Percentiles rank a stretch among this genome's conserved stretches.
Conservation (phyloP, 202 grass and related monocot species). For the Zoysia matrella region DNA sequence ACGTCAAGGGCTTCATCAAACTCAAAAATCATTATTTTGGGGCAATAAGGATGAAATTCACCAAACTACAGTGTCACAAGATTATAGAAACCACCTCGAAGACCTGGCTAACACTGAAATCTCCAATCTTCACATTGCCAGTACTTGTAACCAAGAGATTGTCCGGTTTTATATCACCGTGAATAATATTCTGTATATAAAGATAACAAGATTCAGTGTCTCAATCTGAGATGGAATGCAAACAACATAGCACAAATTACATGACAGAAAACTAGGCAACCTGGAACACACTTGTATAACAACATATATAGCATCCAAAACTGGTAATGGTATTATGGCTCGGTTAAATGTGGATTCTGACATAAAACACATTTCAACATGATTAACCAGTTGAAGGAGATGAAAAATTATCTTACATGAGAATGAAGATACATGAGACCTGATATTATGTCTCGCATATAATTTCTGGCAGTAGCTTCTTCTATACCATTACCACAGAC, state of each 20-base stretch:
- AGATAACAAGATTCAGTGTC: too few species aligned
- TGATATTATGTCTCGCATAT: conserved; percentile 81
- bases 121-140: conserved; percentile 84
- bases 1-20: conserved; percentile 1
- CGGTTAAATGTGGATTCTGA: background rate
- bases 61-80: conserved; percentile 22
- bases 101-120: conserved; percentile 94
- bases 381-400: conserved; percentile 5
- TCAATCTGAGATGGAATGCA: too few species aligned
- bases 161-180: conserved; percentile 93
- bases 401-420: conserved; percentile 63
- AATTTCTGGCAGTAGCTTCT: conserved; percentile 77
- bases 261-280: too few species aligned
- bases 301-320: too few species aligned
- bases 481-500: conserved; percentile 69
- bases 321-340: background rate
- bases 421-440: conserved; percentile 91
- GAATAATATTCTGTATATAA: conserved; percentile 47
- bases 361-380: background rate
- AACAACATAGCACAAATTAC: too few species aligned
- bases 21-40: background rate
- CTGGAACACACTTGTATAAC: too few species aligned
- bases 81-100: conserved; percentile 67
- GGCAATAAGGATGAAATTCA: conserved; percentile 18
- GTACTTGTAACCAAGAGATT: conserved; percentile 83